Percentiles rank a stretch among this genome's conserved stretches.
Evolutionary conservation across 257 asterid genomes (phyloP).

Genomic region (Nicotiana obtusifolia): DNA sequence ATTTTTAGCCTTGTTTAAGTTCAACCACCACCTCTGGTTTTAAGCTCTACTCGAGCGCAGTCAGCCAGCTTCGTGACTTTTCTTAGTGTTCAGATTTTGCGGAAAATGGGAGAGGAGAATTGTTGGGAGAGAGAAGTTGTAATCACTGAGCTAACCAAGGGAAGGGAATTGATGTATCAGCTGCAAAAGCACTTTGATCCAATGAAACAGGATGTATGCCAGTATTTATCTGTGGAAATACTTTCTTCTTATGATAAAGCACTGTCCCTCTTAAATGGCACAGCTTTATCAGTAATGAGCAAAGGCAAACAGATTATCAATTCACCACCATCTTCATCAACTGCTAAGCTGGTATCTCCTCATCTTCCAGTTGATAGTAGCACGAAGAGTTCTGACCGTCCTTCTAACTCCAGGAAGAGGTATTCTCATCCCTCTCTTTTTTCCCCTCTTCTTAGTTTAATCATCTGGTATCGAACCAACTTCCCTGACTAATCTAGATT

Average conservation of each 20-base stretch:
- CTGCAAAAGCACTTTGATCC: slow-evolving; percentile 24
- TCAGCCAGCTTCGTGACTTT: background rate
- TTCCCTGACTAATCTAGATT: background rate
- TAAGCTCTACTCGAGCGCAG: background rate
- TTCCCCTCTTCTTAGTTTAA: background rate
- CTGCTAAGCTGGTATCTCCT: background rate
- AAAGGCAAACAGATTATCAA: background rate
- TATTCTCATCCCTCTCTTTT: background rate
- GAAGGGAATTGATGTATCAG: slow-evolving; percentile 24
- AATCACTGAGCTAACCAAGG: slow-evolving; percentile 23
- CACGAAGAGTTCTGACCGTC: background rate
- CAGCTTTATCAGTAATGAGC: slow-evolving; percentile 1
- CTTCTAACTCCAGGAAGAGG: background rate
- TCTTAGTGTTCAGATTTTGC: background rate
- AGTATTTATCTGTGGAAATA: slow-evolving; percentile 18
- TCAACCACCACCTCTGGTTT: no score
- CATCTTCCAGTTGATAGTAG: background rate
- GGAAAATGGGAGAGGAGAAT: slow-evolving; percentile 18
- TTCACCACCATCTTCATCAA: background rate
- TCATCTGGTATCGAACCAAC: background rate
- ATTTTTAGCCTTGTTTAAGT: no score
- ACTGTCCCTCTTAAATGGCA: slow-evolving; percentile 15
- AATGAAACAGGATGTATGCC: slow-evolving; percentile 2
- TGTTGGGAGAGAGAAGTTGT: slow-evolving; percentile 16
- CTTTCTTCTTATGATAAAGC: slow-evolving; percentile 40